phyloP scores from a whole-genome alignment of 2,329 filamentous ascomycete genomes.

The Botrytis tulipae region DNA sequence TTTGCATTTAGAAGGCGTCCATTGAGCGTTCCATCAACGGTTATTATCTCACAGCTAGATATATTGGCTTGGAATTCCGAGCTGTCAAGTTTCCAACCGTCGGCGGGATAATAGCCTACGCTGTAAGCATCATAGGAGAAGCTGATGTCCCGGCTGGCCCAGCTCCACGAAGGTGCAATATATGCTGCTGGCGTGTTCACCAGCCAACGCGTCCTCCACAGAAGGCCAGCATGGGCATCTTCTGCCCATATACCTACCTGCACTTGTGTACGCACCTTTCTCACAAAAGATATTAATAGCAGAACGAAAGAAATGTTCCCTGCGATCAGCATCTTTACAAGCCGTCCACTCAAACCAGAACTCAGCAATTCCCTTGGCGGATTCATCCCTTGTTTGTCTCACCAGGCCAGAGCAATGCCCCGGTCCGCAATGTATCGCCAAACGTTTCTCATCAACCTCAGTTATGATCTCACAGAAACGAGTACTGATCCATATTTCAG shows the following conservation, averaged over 20 bases:
- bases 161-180: background rate
- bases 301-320: no score
- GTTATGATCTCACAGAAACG: no score
- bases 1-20: background rate
- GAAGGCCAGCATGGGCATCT: background rate
- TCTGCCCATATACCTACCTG: background rate
- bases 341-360: background rate
- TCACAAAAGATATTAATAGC: background rate
- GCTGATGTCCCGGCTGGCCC: background rate
- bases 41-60: background rate
- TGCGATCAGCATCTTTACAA: no score
- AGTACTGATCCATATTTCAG: no score
- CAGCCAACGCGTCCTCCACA: background rate
- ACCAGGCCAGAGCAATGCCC: background rate
- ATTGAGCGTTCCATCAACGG: background rate
- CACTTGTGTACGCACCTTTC: background rate
- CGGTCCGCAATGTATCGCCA: background rate
- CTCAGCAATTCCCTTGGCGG: background rate
- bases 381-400: background rate
- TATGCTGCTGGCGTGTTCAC: background rate
- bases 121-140: accelerated
- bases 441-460: no score
- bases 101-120: background rate
- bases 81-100: background rate
- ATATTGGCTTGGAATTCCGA: background rate